These are phyloP conservation scores for Waltergamsia citrina DNA, from an alignment of 2,329 filamentous ascomycete species.

Conservation along the genomic window DNA sequence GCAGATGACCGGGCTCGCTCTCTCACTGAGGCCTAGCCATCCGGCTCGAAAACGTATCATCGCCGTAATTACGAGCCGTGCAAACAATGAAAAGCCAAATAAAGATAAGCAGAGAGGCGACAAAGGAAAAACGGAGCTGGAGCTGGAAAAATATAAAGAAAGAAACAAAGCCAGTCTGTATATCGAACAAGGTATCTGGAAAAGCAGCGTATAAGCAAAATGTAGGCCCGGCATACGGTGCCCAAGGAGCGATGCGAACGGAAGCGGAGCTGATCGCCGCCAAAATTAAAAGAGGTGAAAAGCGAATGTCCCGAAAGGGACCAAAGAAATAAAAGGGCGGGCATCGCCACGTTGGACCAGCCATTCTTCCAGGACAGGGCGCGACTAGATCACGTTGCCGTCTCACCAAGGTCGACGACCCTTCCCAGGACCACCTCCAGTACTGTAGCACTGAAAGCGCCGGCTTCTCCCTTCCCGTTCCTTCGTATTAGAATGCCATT, in stretches of 20 bases:
- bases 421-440: too few relatives aligned
- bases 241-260: slow-evolving; percentile 1
- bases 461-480: too few relatives aligned
- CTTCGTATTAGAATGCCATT: too few relatives aligned
- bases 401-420: slow-evolving; percentile 6
- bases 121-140: neutral
- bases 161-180: slow-evolving; percentile 25
- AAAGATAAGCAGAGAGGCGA: slow-evolving; percentile 1
- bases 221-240: slow-evolving; percentile 16
- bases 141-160: slow-evolving; percentile 1
- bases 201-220: slow-evolving; percentile 1
- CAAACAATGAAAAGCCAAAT: neutral
- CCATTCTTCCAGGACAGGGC: slow-evolving; percentile 33
- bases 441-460: too few relatives aligned
- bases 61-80: neutral
- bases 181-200: slow-evolving; percentile 38
- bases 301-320: slow-evolving; percentile 18
- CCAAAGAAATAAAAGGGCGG: slow-evolving; percentile 23
- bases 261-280: slow-evolving; percentile 18
- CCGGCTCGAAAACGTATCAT: neutral
- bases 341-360: slow-evolving; percentile 39
- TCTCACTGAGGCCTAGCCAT: neutral
- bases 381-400: slow-evolving; percentile 30
- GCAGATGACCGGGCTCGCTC: neutral
- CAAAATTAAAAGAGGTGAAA: slow-evolving; percentile 23